These are phyloP conservation scores for Trichophyton verrucosum DNA, from an alignment of 2,329 filamentous ascomycete genomes.

Conservation along the genomic window DNA sequence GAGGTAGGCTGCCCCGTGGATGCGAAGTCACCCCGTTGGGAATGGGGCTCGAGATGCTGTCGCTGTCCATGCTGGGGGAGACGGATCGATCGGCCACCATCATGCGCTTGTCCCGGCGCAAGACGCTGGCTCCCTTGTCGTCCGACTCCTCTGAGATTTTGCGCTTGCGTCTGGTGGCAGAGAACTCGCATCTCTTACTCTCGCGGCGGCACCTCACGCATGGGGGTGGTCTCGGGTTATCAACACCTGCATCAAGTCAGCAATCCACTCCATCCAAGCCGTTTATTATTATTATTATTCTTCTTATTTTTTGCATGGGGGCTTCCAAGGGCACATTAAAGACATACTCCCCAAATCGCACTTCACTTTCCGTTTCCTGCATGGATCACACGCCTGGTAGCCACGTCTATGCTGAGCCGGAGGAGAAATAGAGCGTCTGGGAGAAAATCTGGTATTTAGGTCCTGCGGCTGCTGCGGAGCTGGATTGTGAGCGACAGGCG, in stretches of 20 bases:
- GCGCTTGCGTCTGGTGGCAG: constrained; percentile 82
- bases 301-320: no score
- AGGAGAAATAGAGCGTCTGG: constrained; percentile 23
- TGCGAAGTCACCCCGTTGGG: constrained; percentile 10
- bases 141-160: constrained; percentile 49
- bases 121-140: constrained; percentile 32
- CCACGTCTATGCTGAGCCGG: constrained; percentile 33
- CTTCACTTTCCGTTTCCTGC: constrained; percentile 39
- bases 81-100: constrained; percentile 34
- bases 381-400: constrained; percentile 39
- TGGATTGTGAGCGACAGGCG: not conserved
- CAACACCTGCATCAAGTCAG: constrained; percentile 44
- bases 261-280: not conserved
- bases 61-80: constrained; percentile 9
- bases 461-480: constrained; percentile 12
- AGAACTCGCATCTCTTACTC: constrained; percentile 95
- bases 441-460: constrained; percentile 18
- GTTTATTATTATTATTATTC: not conserved
- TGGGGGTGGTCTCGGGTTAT: constrained; percentile 85
- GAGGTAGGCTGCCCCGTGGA: constrained; percentile 6
- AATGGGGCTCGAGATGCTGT: constrained; percentile 7
- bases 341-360: constrained; percentile 37
- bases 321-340: not conserved
- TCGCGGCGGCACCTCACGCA: constrained; percentile 89
- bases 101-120: constrained; percentile 40